These are phyloP conservation scores for Misopates orontium DNA, from an alignment of 257 asterid species.

Conservation along the genomic window DNA sequence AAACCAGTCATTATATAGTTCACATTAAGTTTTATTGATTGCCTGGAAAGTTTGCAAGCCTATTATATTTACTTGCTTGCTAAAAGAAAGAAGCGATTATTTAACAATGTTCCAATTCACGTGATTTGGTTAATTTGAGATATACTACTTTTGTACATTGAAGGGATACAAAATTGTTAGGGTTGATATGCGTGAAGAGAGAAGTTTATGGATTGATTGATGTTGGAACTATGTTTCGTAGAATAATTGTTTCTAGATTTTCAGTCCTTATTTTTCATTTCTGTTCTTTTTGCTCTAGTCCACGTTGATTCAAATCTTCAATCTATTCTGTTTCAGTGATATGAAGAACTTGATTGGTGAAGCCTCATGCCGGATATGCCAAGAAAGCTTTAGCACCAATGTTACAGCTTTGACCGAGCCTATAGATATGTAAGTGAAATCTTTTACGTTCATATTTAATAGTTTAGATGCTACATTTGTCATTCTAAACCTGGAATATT, in stretches of 20 bases:
- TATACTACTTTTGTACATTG: too few relatives aligned
- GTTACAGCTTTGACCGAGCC: conserved; percentile 81
- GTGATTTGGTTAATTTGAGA: too few relatives aligned
- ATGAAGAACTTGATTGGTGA: conserved; percentile 86
- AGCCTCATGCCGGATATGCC: conserved; percentile 76
- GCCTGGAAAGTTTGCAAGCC: conserved; percentile 1
- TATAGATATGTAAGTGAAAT: conserved; percentile 65
- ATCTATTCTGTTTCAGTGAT: conserved; percentile 62
- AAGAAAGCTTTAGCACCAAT: conserved; percentile 89
- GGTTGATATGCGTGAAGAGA: too few relatives aligned
- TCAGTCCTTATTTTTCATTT: conserved; percentile 1
- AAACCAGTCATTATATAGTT: neutral
- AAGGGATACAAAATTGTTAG: too few relatives aligned
- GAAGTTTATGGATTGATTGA: neutral
- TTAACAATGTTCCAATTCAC: too few relatives aligned
- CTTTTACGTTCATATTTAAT: neutral
- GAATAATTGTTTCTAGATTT: neutral
- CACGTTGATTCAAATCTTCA: too few relatives aligned
- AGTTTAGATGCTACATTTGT: neutral
- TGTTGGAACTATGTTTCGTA: neutral
- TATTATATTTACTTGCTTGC: neutral
- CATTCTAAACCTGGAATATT: neutral
- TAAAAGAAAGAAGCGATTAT: neutral
- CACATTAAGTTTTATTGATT: neutral
- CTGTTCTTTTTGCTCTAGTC: too few relatives aligned